A percentile compares a stretch with the other conserved stretches of the same genome.
These are phyloP conservation scores for Yarrowia alimentaria DNA, from an alignment of 805 yeast species.

Conservation along the genomic window DNA sequence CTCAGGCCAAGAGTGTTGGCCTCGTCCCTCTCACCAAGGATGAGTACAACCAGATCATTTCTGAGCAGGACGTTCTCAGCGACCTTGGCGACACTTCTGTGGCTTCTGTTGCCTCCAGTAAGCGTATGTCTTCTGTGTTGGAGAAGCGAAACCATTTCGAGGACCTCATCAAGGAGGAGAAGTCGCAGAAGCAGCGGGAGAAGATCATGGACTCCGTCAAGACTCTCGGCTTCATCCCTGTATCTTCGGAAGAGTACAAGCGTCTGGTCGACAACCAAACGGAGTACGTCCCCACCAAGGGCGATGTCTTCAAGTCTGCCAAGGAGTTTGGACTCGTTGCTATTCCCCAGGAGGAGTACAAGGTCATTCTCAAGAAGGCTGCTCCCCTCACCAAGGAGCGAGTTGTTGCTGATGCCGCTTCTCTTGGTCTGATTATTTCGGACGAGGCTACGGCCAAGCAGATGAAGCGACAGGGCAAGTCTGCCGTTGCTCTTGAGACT, in stretches of 20 bases:
- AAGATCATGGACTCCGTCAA: slow-evolving; percentile 38
- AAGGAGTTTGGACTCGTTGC: slow-evolving; percentile 47
- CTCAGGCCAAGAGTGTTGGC: slow-evolving; percentile 28
- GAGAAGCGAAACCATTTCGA: slow-evolving; percentile 39
- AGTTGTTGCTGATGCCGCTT: slow-evolving; percentile 36
- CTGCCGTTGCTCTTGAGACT: background rate
- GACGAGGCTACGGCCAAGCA: slow-evolving; percentile 7
- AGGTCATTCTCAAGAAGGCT: slow-evolving; percentile 37
- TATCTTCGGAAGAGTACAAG: slow-evolving; percentile 41
- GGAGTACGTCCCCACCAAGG: slow-evolving; percentile 39
- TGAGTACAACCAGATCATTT: slow-evolving; percentile 19
- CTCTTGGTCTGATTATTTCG: slow-evolving; percentile 31
- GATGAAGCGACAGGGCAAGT: background rate
- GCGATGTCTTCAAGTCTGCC: slow-evolving; percentile 42
- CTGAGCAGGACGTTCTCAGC: slow-evolving; percentile 4
- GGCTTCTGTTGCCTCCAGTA: slow-evolving; percentile 10
- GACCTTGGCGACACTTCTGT: slow-evolving; percentile 28
- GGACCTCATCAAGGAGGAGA: slow-evolving; percentile 34
- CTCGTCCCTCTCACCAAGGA: slow-evolving; percentile 26
- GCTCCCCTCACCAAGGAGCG: slow-evolving; percentile 32
- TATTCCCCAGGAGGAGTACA: slow-evolving; percentile 48
- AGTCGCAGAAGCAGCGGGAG: slow-evolving; percentile 31
- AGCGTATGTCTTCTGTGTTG: slow-evolving; percentile 33
- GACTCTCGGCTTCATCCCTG: slow-evolving; percentile 40
- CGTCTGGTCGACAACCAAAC: slow-evolving; percentile 37